Evolutionary conservation across 1,284 basidiomycete species (phyloP), one percentile per base, ranked within the genome.

Genomic region (Pisolithus thermaeus): DNA sequence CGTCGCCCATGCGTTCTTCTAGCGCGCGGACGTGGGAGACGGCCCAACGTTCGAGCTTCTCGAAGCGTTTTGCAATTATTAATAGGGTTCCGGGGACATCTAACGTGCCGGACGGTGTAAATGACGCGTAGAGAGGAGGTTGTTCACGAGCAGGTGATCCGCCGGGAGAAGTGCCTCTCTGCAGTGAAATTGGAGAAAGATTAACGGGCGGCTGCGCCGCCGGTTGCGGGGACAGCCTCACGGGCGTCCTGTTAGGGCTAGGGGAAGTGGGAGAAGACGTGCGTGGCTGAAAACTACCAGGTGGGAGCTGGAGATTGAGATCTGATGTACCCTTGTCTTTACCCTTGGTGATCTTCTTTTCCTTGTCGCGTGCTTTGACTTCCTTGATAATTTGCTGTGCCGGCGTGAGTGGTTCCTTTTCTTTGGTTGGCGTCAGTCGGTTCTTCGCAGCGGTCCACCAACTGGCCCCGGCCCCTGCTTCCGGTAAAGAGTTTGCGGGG

Each of bases 41-140:
- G 0, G 86, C 84, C 87, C 87, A 90, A 56, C 84, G 84, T 62
- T 90, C 87, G n/a, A 90, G 75, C 61, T 91, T 91, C 65, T 91
- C 88, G 54, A 91, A 90, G 49, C 65, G 64, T 46, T 61, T 70
- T 7, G 64, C 64, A 36, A 66, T 50, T 1, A 52, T 50, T 7
- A 90, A 69, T 2, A 91, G 69, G 0, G 88, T 90, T 2, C 77
- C 80, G 12, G 82, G 77, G 7, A 89, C 70, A 60, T 91, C 88
- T 4, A 91, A 70, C 0, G 79, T 77, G 4, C 88, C 87, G 46
- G 84, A 76, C 2, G 77, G 56, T 30, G 78, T 80, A 64, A 89
- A 90, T 50, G 86, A 82, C 1, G 85, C 84, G 59, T 90, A 90
- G 37, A 87, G 61, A 1, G 85, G 87, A 11, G 82, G 81, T 1